Base-by-base conservation (phyloP, 805 yeast species). In the Cyberlindnera amylophila region DNA sequence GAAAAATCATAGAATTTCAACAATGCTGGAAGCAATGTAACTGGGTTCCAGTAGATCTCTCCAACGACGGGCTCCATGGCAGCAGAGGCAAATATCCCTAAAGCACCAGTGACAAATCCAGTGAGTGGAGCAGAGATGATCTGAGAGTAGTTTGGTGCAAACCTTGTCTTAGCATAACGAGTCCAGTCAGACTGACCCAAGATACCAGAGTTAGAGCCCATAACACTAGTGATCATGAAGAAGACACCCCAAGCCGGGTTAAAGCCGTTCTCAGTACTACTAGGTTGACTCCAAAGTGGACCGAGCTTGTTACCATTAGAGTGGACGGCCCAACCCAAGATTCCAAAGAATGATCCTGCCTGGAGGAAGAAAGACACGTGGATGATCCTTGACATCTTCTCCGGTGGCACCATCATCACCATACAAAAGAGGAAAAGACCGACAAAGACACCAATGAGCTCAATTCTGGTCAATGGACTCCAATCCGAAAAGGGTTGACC, bases 351-450 rank as follows among this genome's bases (percentile, higher is more conserved):
- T 4, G 65, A 54, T 34, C 58, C 56, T 18, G 58, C 37, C 31
- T 59, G 57, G 28, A 59, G 43, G 16, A 55, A 39, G 21, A 59
- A 58, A 8, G 58, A 53, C 32, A 51, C 41, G 23, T 53, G 50
- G 34, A 62, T 58, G 36, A 52, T 50, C 18, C 46, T 37, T 21
- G 61, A 63, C 37, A 61, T 46, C 36, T 53, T 57, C 39, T 64
- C 62, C 11, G 69, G 67, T 24, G 53, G 63, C 24, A 66, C 57
- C 19, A 53, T 45, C 42, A 55, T 50, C 10, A 69, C 45, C 1
- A 65, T n/a, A 43, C 66, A 67, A 52, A 66, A 72, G 12, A 69
- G 33, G 2, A 71, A 46, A 41, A 71, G 67, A 0, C 71, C 69
- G 34, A 69, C 55, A 26, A 69, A 57, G 21, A 69, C 67, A 44